These are phyloP conservation scores for Huntiella abstrusa DNA, from an alignment of 2,329 filamentous ascomycete species.

Conservation along the genomic window DNA sequence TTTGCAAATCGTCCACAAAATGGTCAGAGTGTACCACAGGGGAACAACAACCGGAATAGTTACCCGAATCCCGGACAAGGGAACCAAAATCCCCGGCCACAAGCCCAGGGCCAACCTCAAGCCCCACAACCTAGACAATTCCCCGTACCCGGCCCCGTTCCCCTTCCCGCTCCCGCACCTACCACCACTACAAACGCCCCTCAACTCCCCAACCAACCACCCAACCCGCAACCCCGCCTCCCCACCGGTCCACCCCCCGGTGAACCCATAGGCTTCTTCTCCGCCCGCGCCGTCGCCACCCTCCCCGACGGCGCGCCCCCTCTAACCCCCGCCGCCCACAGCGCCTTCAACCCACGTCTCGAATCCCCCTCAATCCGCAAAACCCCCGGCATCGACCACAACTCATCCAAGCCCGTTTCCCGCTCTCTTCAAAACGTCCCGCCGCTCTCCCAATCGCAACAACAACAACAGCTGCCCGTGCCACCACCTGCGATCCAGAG, in stretches of 20 bases:
- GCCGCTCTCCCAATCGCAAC: conserved; percentile 17
- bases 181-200: not conserved
- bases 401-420: conserved; percentile 52
- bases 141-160: conserved; percentile 2
- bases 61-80: no score
- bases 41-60: not conserved
- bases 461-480: conserved; percentile 12
- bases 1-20: not conserved
- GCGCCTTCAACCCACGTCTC: conserved; percentile 52
- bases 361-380: conserved; percentile 76
- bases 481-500: conserved; percentile 12
- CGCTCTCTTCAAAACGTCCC: conserved; percentile 35
- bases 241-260: conserved; percentile 14
- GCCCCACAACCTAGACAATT: not conserved
- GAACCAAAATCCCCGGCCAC: no score
- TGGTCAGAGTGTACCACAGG: not conserved
- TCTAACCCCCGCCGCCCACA: conserved; percentile 24
- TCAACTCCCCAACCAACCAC: not conserved
- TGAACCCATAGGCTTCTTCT: conserved; percentile 46
- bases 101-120: not conserved
- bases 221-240: conserved; percentile 17
- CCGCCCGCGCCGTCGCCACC: conserved; percentile 43
- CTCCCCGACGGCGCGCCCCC: conserved; percentile 27
- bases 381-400: conserved; percentile 73
- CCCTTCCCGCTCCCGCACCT: not conserved